Percentiles rank a stretch among this genome's conserved stretches.
Conservation (phyloP, 1,139 yeast species). For the Tardiomyces digboiensis region DNA sequence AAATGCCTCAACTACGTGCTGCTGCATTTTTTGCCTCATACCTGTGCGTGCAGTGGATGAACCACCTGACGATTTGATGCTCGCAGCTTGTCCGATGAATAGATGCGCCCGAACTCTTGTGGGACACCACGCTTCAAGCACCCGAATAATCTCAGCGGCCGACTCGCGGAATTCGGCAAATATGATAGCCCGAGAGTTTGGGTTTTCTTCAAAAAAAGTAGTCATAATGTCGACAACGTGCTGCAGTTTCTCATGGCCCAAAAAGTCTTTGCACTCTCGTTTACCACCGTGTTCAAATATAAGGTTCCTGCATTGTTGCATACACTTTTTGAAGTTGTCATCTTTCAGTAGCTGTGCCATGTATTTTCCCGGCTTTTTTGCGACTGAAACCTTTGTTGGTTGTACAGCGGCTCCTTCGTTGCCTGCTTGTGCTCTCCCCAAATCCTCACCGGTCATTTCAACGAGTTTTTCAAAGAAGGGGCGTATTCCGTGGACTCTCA, state of each 20-base stretch:
- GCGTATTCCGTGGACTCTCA: slow-evolving; percentile 73
- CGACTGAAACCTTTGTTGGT: slow-evolving; percentile 8
- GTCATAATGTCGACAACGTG: slow-evolving; percentile 47
- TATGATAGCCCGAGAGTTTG: slow-evolving; percentile 65
- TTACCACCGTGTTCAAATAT: slow-evolving; percentile 18
- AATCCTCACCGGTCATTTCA: slow-evolving; percentile 1
- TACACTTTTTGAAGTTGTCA: slow-evolving; percentile 36
- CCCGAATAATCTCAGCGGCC: slow-evolving; percentile 74
- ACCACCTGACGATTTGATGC: slow-evolving; percentile 8
- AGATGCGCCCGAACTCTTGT: slow-evolving; percentile 58
- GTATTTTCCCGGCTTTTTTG: slow-evolving; percentile 19
- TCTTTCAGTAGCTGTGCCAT: slow-evolving; percentile 38
- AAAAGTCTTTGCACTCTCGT: slow-evolving; percentile 28
- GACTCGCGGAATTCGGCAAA: slow-evolving; percentile 87
- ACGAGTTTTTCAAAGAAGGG: slow-evolving; percentile 51
- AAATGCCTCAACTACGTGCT: slow-evolving; percentile 60
- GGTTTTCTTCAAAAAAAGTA: slow-evolving; percentile 37
- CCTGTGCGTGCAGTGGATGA: slow-evolving; percentile 11
- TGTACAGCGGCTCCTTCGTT: neutral
- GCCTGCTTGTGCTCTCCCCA: neutral
- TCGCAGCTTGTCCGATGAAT: slow-evolving; percentile 70
- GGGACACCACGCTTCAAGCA: slow-evolving; percentile 40
- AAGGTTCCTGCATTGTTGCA: slow-evolving; percentile 36
- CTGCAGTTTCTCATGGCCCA: slow-evolving; percentile 74
- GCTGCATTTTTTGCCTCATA: slow-evolving; percentile 35